These are phyloP conservation scores for Medicago arabica DNA, from an alignment of 306 rosid species.

Conservation along the genomic window DNA sequence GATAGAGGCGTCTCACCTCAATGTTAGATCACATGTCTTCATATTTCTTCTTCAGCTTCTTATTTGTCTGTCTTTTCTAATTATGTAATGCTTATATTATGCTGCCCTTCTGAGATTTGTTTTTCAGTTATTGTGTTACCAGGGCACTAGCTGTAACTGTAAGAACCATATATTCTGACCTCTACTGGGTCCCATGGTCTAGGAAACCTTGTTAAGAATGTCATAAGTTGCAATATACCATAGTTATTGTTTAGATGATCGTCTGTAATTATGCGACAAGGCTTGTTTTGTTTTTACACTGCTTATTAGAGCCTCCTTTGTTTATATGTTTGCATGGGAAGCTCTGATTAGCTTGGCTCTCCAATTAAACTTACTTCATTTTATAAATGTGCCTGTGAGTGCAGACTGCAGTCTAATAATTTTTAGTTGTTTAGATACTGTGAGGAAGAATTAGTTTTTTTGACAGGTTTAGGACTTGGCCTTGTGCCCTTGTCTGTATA, in stretches of 20 bases:
- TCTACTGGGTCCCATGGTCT: background rate
- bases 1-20: too few relatives aligned
- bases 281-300: background rate
- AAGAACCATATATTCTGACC: too few relatives aligned
- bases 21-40: too few relatives aligned
- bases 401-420: background rate
- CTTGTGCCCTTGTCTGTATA: background rate
- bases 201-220: background rate
- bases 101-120: too few relatives aligned
- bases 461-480: background rate
- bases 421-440: background rate
- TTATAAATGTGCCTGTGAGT: background rate
- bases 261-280: background rate
- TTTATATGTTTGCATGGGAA: background rate
- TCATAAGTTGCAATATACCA: background rate
- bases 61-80: too few relatives aligned
- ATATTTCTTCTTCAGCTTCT: too few relatives aligned
- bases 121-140: too few relatives aligned
- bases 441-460: background rate
- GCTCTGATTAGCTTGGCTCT: background rate
- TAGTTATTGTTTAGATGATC: too few relatives aligned
- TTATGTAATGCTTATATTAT: too few relatives aligned
- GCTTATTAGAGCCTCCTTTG: background rate
- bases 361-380: background rate
- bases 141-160: too few relatives aligned